A percentile compares a stretch with the other conserved stretches of the same genome.
These are phyloP conservation scores for Xanthoconium separans DNA, from an alignment of 1,284 basidiomycete species.

Conservation along the genomic window DNA sequence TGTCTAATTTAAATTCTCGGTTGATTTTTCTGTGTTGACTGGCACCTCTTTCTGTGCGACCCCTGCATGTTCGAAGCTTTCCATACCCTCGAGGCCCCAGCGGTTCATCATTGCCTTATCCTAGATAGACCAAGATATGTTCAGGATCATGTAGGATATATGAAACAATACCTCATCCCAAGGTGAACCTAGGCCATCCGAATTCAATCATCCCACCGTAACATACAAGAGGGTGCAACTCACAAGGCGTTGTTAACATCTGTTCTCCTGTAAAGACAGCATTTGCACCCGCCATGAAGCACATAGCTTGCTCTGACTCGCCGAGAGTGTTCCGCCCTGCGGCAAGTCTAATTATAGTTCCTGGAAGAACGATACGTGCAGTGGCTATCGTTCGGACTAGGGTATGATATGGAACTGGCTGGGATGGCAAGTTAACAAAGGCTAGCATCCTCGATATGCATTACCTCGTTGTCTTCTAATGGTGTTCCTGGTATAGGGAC, in stretches of 20 bases:
- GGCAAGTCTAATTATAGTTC: conserved; percentile 92
- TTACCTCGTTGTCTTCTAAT: conserved; percentile 68
- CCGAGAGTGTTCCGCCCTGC: conserved; percentile 89
- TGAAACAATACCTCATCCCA: conserved; percentile 71
- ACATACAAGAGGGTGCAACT: conserved; percentile 34
- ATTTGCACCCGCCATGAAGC: conserved; percentile 98
- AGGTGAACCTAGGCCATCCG: conserved; percentile 57
- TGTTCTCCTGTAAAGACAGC: conserved; percentile 97
- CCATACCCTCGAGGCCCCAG: conserved; percentile 93
- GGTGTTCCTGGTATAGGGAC: conserved; percentile 77
- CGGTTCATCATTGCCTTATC: conserved; percentile 93
- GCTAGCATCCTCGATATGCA: not conserved
- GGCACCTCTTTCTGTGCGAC: conserved; percentile 54
- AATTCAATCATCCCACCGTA: conserved; percentile 6
- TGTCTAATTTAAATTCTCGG: not conserved
- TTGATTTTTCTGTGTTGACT: not conserved
- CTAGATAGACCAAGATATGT: conserved; percentile 35
- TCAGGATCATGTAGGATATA: not conserved
- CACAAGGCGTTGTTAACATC: conserved; percentile 96
- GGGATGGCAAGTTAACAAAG: conserved; percentile 13
- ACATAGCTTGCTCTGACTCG: conserved; percentile 96
- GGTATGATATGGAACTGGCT: conserved; percentile 82
- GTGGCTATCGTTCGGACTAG: conserved; percentile 95
- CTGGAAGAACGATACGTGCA: conserved; percentile 88
- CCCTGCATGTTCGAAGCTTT: conserved; percentile 73